These are phyloP conservation scores for Candida adriatica DNA, from an alignment of 805 yeast species.

Conservation along the genomic window DNA sequence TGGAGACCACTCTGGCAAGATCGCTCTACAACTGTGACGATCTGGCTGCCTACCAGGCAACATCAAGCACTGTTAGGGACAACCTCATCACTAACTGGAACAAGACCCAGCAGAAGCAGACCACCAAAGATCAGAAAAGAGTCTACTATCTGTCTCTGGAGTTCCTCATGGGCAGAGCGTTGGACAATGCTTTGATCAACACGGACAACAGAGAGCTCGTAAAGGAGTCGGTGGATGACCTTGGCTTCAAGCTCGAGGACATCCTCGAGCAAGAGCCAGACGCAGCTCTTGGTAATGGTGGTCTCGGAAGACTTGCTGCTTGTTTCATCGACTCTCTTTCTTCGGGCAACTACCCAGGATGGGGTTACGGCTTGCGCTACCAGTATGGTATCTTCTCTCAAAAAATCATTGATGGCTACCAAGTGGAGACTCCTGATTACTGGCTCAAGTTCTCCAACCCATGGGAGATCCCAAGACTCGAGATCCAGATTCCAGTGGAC, in stretches of 20 bases:
- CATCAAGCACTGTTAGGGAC: constrained; percentile 74
- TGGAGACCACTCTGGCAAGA: constrained; percentile 87
- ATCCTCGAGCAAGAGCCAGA: constrained; percentile 82
- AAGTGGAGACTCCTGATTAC: constrained; percentile 90
- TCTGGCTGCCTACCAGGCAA: constrained; percentile 88
- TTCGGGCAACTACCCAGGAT: constrained; percentile 81
- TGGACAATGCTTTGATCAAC: constrained; percentile 90
- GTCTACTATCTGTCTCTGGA: constrained; percentile 83
- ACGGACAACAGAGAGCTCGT: constrained; percentile 60
- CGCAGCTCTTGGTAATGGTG: constrained; percentile 94
- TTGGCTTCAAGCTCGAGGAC: constrained; percentile 87
- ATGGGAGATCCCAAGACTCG: constrained; percentile 87
- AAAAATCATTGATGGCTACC: constrained; percentile 84
- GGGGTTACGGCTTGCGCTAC: constrained; percentile 95
- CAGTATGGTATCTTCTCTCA: constrained; percentile 92
- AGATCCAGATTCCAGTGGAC: constrained; percentile 83
- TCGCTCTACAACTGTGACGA: constrained; percentile 88
- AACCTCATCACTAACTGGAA: constrained; percentile 83
- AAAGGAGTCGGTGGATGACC: constrained; percentile 48
- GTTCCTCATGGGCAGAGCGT: constrained; percentile 89
- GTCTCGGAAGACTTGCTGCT: constrained; percentile 90
- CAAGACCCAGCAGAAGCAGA: constrained; percentile 85
- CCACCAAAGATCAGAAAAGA: constrained; percentile 75
- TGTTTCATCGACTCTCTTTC: constrained; percentile 88
- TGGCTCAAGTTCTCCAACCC: constrained; percentile 89